A percentile compares a stretch with the other conserved stretches of the same genome.
phyloP scores from a whole-genome alignment of 2,329 filamentous ascomycete genomes.

The Pseudocercospora crystallina region DNA sequence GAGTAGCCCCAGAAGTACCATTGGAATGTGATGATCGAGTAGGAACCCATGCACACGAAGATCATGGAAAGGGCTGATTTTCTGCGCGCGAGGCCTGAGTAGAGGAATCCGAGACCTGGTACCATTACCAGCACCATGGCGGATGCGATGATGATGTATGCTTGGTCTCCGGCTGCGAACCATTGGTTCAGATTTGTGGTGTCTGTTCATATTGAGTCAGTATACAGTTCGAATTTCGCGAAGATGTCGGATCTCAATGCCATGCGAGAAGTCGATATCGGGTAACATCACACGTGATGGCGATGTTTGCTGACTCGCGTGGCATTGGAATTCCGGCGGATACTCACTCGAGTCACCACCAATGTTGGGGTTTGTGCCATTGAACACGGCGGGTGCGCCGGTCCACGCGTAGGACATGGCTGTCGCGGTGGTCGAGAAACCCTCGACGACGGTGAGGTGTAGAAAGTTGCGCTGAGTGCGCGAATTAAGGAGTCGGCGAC shows the following conservation, averaged over 20 bases:
- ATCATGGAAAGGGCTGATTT: constrained; percentile 97
- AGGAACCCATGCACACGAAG: constrained; percentile 94
- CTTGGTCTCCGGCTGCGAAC: constrained; percentile 87
- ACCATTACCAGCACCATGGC: constrained; percentile 97
- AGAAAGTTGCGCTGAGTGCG: no score
- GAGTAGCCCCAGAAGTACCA: constrained; percentile 99
- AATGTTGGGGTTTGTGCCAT: constrained; percentile 58
- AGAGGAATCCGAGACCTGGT: constrained; percentile 93
- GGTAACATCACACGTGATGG: no score
- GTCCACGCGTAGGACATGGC: constrained; percentile 52
- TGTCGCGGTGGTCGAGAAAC: no score
- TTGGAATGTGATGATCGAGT: constrained; percentile 89
- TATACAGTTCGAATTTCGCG: not conserved
- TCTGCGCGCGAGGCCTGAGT: constrained; percentile 93
- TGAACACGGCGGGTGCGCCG: constrained; percentile 47
- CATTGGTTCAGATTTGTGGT: constrained; percentile 92
- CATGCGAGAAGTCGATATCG: no score
- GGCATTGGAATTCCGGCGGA: no score
- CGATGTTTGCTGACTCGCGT: no score
- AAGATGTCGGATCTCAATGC: no score
- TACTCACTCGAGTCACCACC: constrained; percentile 78
- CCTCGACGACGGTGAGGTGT: no score
- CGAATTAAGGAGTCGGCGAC: no score
- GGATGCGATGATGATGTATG: constrained; percentile 84
- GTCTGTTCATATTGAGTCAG: constrained; percentile 50